Base-by-base conservation (phyloP, 2,329 filamentous ascomycete species). In the Arthrinium phaeospermum region DNA sequence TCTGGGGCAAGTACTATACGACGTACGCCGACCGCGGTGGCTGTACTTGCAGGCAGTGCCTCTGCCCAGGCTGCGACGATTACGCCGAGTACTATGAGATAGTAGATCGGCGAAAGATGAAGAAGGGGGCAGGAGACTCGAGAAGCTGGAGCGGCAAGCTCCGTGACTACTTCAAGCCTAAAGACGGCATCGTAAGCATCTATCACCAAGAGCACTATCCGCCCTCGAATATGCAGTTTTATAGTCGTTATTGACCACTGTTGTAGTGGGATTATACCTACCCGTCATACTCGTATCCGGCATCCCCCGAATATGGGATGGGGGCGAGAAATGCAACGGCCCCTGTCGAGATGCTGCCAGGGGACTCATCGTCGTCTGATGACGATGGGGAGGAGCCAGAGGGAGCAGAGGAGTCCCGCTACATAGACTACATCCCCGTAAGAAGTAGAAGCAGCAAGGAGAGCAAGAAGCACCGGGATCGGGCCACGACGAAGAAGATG, bases 1-100 rank as follows among this genome's bases (percentile, higher is more conserved):
- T 68, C 37, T 72, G 68, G 57, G 57, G 71, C n/a, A 68, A 68
- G 61, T 70, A 72, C 37, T 72, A 72, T 64, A 72, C 71, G 6
- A 57, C 53, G 37, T 73, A 69, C 57, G 30, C 46, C 24, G 22
- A n/a, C 30, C 4, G n/a, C 14, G 24, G 16, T 44, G 53, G 53
- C 6, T 61, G 53, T 61, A n/a, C 16, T 61, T 37, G 53, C 30
- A 37, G 30, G 19, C 30, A 61, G 30, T 37, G 16, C 8, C 30
- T 22, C 19, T 22, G 14, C 19, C 30, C 30, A 19, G 19, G 19
- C 8, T 34, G 10, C 57, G 34, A 64, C 34, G 57, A 64, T 41
- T 41, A 24, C 34, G 34, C 22, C 22, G 34, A 37, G 8, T 24
- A 41, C 37, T 41, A 64, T 41, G 19, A 64, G 34, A 41, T 5